Conservation (phyloP, 2,329 filamentous ascomycete genomes). For the Elsinoe fawcettii region DNA sequence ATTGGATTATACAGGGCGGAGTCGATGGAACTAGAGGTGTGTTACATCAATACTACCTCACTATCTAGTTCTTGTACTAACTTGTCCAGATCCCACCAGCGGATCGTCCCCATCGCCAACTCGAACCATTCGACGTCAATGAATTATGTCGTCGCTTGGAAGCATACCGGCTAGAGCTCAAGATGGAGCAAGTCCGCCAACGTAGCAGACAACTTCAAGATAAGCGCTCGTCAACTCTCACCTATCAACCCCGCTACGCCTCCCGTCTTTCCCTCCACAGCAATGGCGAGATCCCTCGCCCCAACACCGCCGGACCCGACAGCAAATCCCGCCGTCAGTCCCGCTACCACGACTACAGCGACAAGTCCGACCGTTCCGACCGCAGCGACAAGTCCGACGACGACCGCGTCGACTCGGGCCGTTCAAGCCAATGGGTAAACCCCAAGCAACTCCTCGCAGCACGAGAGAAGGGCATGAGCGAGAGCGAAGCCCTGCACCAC, state of each 20-base stretch:
- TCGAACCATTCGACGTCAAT: slow-evolving; percentile 17
- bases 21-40: background rate
- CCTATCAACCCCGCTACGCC: slow-evolving; percentile 12
- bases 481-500: background rate
- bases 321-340: background rate
- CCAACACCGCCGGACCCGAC: background rate
- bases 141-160: slow-evolving; percentile 18
- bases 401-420: background rate
- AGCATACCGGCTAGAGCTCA: slow-evolving; percentile 17
- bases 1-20: background rate
- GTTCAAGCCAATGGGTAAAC: slow-evolving; percentile 2
- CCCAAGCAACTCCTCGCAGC: slow-evolving; percentile 11
- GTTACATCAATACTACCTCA: background rate
- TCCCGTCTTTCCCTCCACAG: slow-evolving; percentile 5
- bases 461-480: slow-evolving; percentile 6
- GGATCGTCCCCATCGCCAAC: slow-evolving; percentile 9
- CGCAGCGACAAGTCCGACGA: slow-evolving; percentile 2
- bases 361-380: slow-evolving; percentile 9
- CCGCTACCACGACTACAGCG: slow-evolving; percentile 13
- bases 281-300: background rate
- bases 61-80: background rate
- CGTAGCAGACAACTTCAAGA: slow-evolving; percentile 6
- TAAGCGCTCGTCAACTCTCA: slow-evolving; percentile 3
- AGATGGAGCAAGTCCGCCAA: slow-evolving; percentile 17
- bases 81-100: slow-evolving; percentile 3